Base-by-base conservation (phyloP, 306 rosid species). In the Lupinus albus region DNA sequence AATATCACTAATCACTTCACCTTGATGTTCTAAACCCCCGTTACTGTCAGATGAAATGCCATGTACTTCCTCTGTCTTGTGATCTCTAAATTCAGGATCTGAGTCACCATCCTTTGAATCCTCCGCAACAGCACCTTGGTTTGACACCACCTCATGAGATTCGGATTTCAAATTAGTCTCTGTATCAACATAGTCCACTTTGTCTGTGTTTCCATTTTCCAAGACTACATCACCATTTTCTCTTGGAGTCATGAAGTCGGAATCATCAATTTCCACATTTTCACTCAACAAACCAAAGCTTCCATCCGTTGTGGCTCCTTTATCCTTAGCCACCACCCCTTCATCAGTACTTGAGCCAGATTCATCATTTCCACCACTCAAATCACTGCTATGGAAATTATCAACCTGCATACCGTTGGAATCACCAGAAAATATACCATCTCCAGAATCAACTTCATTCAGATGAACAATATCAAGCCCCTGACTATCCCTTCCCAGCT, bases 181-280 rank as follows among this genome's bases (percentile, higher is more conserved):
- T 60, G 52, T 44, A 41, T 51, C 56, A 75, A 53, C 68, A 56
- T 25, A 42, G n/a, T 62, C 85, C 46, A 56, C 82, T 33, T 65
- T 58, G 59, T 67, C 73, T 0, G 49, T 76, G 67, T 28, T 73
- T 68, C 72, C 80, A 67, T 44, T 78, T 61, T 76, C 84, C 17
- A 59, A 39, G n/a, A 48, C 33, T n/a, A 51, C 63, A 71, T 41
- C 76, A 11, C 68, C 72, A 45, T 76, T 53, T 71, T 10, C 67
- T 55, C 79, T 77, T 2, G 81, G 66, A 68, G 71, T 78, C 44
- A 59, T 38, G 71, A 17, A 59, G 45, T 73, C 81, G 55, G 54
- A 14, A 72, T 72, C 78, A 46, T 73, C 88, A 17, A 20, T 54
- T 79, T 82, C 95, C 66, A 70, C 32, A 41, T 70, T 75, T 64